These are phyloP conservation scores for Peronospora farinosa DNA, from an alignment of 352 stramenopile species.

Conservation along the genomic window DNA sequence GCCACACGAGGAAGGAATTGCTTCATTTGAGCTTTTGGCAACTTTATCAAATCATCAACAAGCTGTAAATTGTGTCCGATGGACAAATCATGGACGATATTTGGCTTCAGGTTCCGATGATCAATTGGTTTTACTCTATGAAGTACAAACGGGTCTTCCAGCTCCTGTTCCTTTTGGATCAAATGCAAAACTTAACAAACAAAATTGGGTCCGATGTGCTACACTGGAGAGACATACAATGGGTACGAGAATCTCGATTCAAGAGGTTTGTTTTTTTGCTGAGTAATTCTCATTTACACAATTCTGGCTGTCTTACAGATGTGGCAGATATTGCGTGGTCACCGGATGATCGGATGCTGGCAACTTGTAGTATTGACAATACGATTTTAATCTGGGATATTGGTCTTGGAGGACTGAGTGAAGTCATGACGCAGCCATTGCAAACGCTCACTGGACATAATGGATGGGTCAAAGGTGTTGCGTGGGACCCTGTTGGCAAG, in stretches of 20 bases:
- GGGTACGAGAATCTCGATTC: constrained; percentile 25
- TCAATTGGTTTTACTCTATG: constrained; percentile 78
- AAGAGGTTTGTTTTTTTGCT: no score
- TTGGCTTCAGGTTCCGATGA: constrained; percentile 81
- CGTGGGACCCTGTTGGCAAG: constrained; percentile 84
- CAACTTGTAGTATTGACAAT: constrained; percentile 87
- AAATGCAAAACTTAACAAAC: constrained; percentile 69
- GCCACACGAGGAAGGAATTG: constrained; percentile 33
- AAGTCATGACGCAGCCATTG: constrained; percentile 77
- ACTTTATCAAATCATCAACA: constrained; percentile 80
- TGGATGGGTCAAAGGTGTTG: constrained; percentile 83
- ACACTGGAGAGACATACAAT: constrained; percentile 83
- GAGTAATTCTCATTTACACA: neutral
- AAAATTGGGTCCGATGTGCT: constrained; percentile 79
- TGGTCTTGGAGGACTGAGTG: constrained; percentile 36
- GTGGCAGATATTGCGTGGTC: constrained; percentile 84
- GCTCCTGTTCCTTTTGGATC: constrained; percentile 75
- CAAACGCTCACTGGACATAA: constrained; percentile 74
- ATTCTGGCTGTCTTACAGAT: constrained; percentile 30
- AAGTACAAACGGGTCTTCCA: constrained; percentile 55
- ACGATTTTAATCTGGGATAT: constrained; percentile 85
- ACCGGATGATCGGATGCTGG: constrained; percentile 79
- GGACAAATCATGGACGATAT: constrained; percentile 69
- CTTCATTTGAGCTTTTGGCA: constrained; percentile 72
- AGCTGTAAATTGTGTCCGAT: constrained; percentile 83